A percentile compares a stretch with the other conserved stretches of the same genome.
These are phyloP conservation scores for Colletotrichum paranaense DNA, from an alignment of 2,329 filamentous ascomycete species.

Conservation along the genomic window DNA sequence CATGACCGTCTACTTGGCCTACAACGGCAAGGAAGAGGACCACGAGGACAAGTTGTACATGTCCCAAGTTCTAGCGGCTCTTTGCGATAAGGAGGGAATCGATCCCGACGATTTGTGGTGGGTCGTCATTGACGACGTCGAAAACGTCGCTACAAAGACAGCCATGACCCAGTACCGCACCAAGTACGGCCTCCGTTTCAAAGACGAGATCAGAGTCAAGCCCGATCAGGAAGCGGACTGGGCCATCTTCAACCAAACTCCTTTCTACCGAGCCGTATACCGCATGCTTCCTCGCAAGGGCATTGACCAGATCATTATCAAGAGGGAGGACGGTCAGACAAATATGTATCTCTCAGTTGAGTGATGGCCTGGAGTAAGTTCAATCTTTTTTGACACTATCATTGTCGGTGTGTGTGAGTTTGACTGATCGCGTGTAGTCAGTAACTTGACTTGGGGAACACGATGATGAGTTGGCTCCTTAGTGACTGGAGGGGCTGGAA, in stretches of 20 bases:
- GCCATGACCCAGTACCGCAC: not conserved
- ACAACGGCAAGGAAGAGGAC: not conserved
- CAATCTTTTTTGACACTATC: not conserved
- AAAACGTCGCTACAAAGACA: not conserved
- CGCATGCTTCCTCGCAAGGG: not conserved
- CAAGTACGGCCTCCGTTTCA: not conserved
- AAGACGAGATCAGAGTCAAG: not conserved
- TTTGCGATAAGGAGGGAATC: not conserved
- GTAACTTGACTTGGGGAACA: fast-evolving
- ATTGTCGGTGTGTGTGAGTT: too few relatives aligned
- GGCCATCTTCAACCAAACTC: not conserved
- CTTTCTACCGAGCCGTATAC: not conserved
- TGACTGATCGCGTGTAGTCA: too few relatives aligned
- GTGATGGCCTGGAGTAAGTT: not conserved
- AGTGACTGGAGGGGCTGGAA: too few relatives aligned
- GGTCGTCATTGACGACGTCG: not conserved
- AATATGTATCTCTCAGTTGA: not conserved
- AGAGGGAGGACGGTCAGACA: not conserved
- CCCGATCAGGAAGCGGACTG: not conserved
- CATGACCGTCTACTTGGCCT: not conserved
- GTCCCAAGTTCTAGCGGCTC: not conserved
- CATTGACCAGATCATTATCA: not conserved
- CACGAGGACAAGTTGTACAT: not conserved
- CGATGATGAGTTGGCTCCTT: too few relatives aligned
- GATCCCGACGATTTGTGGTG: not conserved